Evolutionary conservation across 371 early-diverging fungal species (phyloP), one percentile per base, ranked within the genome.

Genomic region (Blakeslea trispora): DNA sequence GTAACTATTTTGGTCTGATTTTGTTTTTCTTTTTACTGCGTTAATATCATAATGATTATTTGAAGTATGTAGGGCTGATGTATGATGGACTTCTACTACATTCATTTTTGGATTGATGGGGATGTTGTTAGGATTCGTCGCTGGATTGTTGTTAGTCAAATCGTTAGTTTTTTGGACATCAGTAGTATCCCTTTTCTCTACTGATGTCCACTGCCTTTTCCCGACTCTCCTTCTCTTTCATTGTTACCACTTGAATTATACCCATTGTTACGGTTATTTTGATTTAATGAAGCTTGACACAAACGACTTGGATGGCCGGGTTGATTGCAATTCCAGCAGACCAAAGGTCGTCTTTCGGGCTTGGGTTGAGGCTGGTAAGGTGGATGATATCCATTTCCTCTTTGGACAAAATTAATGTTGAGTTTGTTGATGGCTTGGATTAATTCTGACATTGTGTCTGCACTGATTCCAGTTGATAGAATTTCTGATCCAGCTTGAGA

Each of bases 191-290:
- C 43, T 34, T 18, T 4, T 7, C 3, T 53, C 45, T 53, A 53
- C 45, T 53, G 53, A n/a, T 7, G 45, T 7, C 53, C 53, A 14
- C 5, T 32, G 0, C 31, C 53, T 53, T 53, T 53, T 53, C 53
- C 53, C 53, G 11, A n/a, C n/a, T n/a, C n/a, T n/a, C n/a, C n/a
- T n/a, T n/a, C n/a, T n/a, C n/a, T n/a, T n/a, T n/a, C n/a, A n/a
- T n/a, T n/a, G n/a, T n/a, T 37, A 37, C 11, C 37, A 11, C 11
- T 37, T 37, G 37, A 9, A 37, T 14, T 9, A 5, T 43, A 6
- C 2, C 1, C 6, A 21, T 17, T 43, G 10, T 10, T 43, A 1
- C 3, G 2, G 43, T 5, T 43, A 19, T n/a, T n/a, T 18, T 21
- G 43, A 2, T 2, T 10, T 17, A 2, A 18, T 13, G 43, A 10